Base-by-base conservation (phyloP, 108 stramenopile genomes). In the Conticribra guillardii region DNA sequence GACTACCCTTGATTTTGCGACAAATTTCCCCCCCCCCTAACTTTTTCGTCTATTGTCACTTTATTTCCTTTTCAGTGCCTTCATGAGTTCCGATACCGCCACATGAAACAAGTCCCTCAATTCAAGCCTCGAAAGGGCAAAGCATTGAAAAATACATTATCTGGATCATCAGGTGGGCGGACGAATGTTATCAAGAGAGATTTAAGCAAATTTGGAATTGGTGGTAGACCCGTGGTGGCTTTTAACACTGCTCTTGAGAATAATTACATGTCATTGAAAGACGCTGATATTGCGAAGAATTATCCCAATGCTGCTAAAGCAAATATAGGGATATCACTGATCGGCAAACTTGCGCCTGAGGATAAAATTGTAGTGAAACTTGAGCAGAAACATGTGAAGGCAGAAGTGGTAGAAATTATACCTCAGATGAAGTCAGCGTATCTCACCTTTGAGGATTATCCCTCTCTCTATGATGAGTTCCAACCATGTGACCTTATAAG, bases 61-160 rank as follows among this genome's bases (percentile, higher is more conserved):
- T 22, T 16, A 8, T 50, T 16, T 11, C 50, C 28, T 53, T 26
- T 28, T 60, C 30, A 76, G 74, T 72, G 81, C 48, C 69, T 91
- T 21, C 90, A 91, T 73, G 85, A 89, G 28, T 91, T 84, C 54
- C 84, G 84, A 18, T 84, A 87, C 57, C 76, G 90, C 27, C 49
- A 64, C 51, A 65, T 46, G 44, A 55, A 47, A 30, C 41, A 54
- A 16, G 50, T 76, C 17, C 86, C 87, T 37, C 48, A 59, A 51
- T 86, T 81, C 60, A 81, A 81, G 64, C 18, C 62, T 16, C 60
- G 78, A 17, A 61, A 64, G 33, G 64, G 57, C 5, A 81, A 80
- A 71, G 64, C 71, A n/a, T 51, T 81, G 33, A 78, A 65, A 57
- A 72, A 76, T 27, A 72, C 79, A 1, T 47, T 71, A 21, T 52